These are phyloP conservation scores for Tuber indicum DNA, from an alignment of 495 filamentous ascomycete genomes.

Conservation along the genomic window DNA sequence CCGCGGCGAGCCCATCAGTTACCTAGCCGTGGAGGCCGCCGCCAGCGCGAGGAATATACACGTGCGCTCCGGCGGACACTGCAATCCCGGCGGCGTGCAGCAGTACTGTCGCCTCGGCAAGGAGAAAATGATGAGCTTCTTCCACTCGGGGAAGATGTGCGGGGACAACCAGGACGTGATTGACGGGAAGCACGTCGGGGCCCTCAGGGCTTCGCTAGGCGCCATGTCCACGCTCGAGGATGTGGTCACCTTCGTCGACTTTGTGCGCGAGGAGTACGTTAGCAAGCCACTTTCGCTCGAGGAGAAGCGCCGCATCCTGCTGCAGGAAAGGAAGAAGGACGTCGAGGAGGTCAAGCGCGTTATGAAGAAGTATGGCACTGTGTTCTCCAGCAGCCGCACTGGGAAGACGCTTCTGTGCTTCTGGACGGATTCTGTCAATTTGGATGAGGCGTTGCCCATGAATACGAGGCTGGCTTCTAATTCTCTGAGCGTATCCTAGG, in stretches of 20 bases:
- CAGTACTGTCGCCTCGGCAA: conserved; percentile 26
- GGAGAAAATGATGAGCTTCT: conserved; percentile 27
- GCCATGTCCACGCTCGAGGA: conserved; percentile 77
- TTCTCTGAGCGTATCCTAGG: neutral
- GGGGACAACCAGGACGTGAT: conserved; percentile 72
- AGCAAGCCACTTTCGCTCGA: conserved; percentile 17
- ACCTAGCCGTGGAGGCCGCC: conserved; percentile 56
- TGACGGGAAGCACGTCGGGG: conserved; percentile 74
- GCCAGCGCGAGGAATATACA: conserved; percentile 60
- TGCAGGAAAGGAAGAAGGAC: neutral
- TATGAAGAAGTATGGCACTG: conserved; percentile 6
- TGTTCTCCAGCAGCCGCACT: conserved; percentile 1
- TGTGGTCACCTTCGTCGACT: conserved; percentile 61
- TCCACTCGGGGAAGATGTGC: conserved; percentile 45
- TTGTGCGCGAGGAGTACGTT: conserved; percentile 72
- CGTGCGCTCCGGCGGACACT: conserved; percentile 63
- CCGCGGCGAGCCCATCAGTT: conserved; percentile 53
- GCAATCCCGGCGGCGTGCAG: conserved; percentile 54
- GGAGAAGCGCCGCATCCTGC: conserved; percentile 10
- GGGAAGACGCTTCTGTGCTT: conserved; percentile 5
- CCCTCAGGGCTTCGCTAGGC: conserved; percentile 74
- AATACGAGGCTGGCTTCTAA: neutral
- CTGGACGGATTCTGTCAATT: neutral
- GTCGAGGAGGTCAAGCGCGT: conserved; percentile 23
- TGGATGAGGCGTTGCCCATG: neutral